A percentile compares a stretch with the other conserved stretches of the same genome.
Evolutionary conservation across 306 rosid species (phyloP).

Genomic region (Fragaria nilgerrensis): DNA sequence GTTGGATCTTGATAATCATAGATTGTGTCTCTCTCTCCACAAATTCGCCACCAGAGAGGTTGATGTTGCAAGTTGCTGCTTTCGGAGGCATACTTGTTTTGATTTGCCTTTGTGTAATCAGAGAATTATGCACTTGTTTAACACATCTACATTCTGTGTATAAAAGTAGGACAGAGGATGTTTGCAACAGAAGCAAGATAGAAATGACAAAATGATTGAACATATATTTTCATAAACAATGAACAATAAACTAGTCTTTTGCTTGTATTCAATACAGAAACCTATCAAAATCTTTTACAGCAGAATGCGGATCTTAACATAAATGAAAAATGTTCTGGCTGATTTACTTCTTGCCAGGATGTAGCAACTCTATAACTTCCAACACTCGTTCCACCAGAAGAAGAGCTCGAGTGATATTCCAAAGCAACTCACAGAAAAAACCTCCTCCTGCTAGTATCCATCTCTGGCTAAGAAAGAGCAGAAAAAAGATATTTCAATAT

Average conservation of each 20-base stretch:
- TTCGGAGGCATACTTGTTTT: slow-evolving; percentile 52
- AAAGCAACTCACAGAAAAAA: slow-evolving; percentile 64
- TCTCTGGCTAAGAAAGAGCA: slow-evolving; percentile 66
- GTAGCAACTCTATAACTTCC: slow-evolving; percentile 7
- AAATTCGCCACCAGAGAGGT: slow-evolving; percentile 51
- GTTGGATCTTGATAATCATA: slow-evolving; percentile 52
- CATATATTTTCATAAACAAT: background rate
- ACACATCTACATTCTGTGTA: slow-evolving; percentile 20
- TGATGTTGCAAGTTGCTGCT: slow-evolving; percentile 43
- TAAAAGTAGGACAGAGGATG: slow-evolving; percentile 3
- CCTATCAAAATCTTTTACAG: background rate
- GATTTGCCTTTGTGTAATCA: slow-evolving; percentile 30
- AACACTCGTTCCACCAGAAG: slow-evolving; percentile 15
- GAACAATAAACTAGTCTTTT: background rate
- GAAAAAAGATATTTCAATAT: background rate
- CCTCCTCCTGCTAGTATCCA: slow-evolving; percentile 98
- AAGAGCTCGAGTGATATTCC: slow-evolving; percentile 23
- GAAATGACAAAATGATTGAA: slow-evolving; percentile 11
- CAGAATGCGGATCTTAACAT: background rate
- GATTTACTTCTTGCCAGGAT: slow-evolving; percentile 4
- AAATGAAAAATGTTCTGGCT: slow-evolving; percentile 11
- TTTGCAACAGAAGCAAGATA: slow-evolving; percentile 11
- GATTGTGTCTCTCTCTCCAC: slow-evolving; percentile 57
- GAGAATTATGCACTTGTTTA: slow-evolving; percentile 20
- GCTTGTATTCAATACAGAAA: slow-evolving; percentile 3